Percentiles rank a stretch among this genome's conserved stretches.
phyloP scores from a whole-genome alignment of 371 early-diverging fungal species.

The Modicella reniformis region DNA sequence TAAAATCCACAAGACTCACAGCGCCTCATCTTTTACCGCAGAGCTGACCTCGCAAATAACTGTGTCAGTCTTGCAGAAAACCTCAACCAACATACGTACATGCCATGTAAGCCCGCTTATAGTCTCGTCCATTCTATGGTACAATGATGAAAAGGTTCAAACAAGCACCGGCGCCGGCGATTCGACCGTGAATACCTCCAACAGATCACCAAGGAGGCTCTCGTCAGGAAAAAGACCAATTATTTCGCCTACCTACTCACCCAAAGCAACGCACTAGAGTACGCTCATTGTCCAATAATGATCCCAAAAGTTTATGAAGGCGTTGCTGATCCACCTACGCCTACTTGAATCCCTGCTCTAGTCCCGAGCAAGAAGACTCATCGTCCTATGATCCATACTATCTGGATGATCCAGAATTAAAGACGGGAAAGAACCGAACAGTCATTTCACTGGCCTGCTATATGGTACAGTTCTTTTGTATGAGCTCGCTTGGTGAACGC shows the following conservation, averaged over 20 bases:
- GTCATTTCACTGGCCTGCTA: slow-evolving; percentile 71
- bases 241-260: slow-evolving; percentile 44
- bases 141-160: slow-evolving; percentile 49
- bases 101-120: slow-evolving; percentile 47
- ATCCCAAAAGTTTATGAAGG: background rate
- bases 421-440: slow-evolving; percentile 68
- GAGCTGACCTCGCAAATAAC: slow-evolving; percentile 31
- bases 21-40: slow-evolving; percentile 43
- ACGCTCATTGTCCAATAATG: slow-evolving; percentile 2
- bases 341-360: background rate
- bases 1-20: slow-evolving; percentile 25
- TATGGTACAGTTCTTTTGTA: slow-evolving; percentile 55
- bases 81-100: slow-evolving; percentile 43
- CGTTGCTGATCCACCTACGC: background rate
- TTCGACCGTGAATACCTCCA: slow-evolving; percentile 52
- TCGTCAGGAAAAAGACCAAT: slow-evolving; percentile 48
- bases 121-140: slow-evolving; percentile 39
- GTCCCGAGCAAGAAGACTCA: slow-evolving; percentile 46
- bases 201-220: slow-evolving; percentile 53
- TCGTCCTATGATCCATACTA: slow-evolving; percentile 66
- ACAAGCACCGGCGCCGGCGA: slow-evolving; percentile 38
- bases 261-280: slow-evolving; percentile 47
- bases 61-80: slow-evolving; percentile 47
- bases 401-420: slow-evolving; percentile 74
- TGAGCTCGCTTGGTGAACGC: background rate